Evolutionary conservation across 2,329 filamentous ascomycete species (phyloP).

Genomic region (Aplosporella prunicola): DNA sequence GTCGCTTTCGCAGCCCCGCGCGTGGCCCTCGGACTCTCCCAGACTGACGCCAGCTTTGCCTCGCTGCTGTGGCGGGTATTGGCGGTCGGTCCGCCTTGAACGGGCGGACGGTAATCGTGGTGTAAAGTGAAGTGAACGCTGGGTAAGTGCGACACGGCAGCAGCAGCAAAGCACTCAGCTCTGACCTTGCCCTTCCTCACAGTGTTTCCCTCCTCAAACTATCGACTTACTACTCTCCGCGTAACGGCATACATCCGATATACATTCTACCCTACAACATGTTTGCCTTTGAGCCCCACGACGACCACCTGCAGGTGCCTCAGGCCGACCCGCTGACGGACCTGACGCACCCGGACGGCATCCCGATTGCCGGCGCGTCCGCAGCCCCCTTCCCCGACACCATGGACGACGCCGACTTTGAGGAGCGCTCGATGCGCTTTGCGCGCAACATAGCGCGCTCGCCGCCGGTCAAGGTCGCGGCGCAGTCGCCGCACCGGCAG

Average conservation of each 20-base stretch:
- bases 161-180: no score
- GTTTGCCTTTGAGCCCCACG: conserved; percentile 10
- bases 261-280: no score
- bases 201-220: no score
- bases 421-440: conserved; percentile 1
- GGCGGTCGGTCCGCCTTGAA: conserved; percentile 43
- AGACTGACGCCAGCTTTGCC: conserved; percentile 39
- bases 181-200: no score
- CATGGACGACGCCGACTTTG: background rate
- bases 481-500: conserved; percentile 23
- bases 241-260: no score
- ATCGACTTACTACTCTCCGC: no score
- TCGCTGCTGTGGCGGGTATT: conserved; percentile 40
- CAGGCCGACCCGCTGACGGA: background rate
- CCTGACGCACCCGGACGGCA: background rate
- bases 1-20: conserved; percentile 19
- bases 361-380: conserved; percentile 1
- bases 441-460: conserved; percentile 17
- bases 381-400: background rate
- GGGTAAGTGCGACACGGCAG: conserved; percentile 4
- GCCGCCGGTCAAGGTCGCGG: conserved; percentile 27
- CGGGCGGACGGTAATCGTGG: conserved; percentile 45
- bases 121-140: no score
- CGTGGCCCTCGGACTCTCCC: conserved; percentile 23
- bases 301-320: conserved; percentile 9